A percentile compares a stretch with the other conserved stretches of the same genome.
Evolutionary conservation across 768 basidiomycete species (phyloP).

Genomic region (Mycena pura): DNA sequence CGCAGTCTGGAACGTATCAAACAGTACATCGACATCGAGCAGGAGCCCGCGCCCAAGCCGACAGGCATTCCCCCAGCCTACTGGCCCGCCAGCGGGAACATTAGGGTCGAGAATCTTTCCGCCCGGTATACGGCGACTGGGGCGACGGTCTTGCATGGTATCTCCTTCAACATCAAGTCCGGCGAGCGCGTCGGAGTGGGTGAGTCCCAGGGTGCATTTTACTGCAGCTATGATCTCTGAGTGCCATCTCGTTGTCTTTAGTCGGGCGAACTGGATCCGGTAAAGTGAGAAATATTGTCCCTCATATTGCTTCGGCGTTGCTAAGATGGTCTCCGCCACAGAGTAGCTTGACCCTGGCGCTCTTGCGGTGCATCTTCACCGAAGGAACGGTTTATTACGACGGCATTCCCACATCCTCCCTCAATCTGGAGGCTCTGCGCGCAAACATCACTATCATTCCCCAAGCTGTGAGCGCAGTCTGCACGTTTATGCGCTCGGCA

Average conservation of each 20-base stretch:
- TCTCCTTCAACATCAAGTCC: conserved; percentile 57
- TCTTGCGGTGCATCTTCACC: conserved; percentile 64
- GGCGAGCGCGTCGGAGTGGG: conserved; percentile 64
- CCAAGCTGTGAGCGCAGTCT: conserved; percentile 43
- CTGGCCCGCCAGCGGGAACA: conserved; percentile 40
- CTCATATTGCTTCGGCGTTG: neutral
- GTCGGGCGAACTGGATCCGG: conserved; percentile 55
- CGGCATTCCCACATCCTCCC: conserved; percentile 49
- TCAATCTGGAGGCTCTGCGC: conserved; percentile 64
- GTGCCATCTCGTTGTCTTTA: too few species aligned
- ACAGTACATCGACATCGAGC: conserved; percentile 60
- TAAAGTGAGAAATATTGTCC: conserved; percentile 39
- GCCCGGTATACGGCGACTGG: conserved; percentile 61
- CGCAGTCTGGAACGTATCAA: conserved; percentile 54
- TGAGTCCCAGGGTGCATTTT: conserved; percentile 18
- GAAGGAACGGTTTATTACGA: conserved; percentile 65
- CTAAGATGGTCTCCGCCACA: conserved; percentile 21
- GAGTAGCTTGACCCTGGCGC: conserved; percentile 62
- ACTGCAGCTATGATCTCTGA: too few species aligned
- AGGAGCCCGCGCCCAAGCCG: conserved; percentile 50
- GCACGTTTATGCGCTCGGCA: neutral
- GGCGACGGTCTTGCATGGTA: conserved; percentile 59
- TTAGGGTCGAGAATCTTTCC: conserved; percentile 38
- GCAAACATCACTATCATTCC: conserved; percentile 67
- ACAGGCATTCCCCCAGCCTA: conserved; percentile 60